These are phyloP conservation scores for Cryptosporidium canis DNA, from an alignment of 169 alveolate genomes.

Conservation along the genomic window DNA sequence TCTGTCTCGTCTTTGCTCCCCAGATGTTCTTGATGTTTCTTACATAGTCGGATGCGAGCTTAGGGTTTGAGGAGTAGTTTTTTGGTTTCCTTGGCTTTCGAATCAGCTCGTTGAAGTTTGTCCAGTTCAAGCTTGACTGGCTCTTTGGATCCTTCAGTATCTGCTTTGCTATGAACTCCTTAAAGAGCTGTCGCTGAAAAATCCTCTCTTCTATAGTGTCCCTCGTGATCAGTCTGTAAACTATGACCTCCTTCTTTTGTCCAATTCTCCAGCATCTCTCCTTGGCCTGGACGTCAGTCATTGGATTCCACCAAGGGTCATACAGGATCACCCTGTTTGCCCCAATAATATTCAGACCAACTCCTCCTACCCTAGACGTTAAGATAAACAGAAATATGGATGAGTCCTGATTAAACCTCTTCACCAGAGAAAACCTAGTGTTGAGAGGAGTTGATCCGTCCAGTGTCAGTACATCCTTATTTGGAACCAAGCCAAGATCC, in stretches of 20 bases:
- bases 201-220: conserved; percentile 85
- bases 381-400: conserved; percentile 68
- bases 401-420: conserved; percentile 73
- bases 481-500: conserved; percentile 11
- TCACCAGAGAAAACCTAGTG: conserved; percentile 65
- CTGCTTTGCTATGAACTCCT: conserved; percentile 78
- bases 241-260: conserved; percentile 85
- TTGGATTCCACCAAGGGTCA: conserved; percentile 92
- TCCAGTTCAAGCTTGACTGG: conserved; percentile 14
- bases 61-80: neutral
- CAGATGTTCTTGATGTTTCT: conserved; percentile 26
- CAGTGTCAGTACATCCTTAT: conserved; percentile 23
- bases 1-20: conserved; percentile 27
- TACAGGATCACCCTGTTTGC: conserved; percentile 87
- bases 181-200: conserved; percentile 81
- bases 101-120: conserved; percentile 21
- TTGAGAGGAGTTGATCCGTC: conserved; percentile 66
- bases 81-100: conserved; percentile 38
- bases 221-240: conserved; percentile 83
- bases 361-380: conserved; percentile 89
- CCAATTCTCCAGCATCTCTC: conserved; percentile 91
- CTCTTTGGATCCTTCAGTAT: conserved; percentile 75
- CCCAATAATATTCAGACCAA: conserved; percentile 85
- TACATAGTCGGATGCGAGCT: neutral
- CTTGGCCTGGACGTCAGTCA: conserved; percentile 86